A percentile compares a stretch with the other conserved stretches of the same genome.
phyloP scores from a whole-genome alignment of 2,329 filamentous ascomycete genomes.

The Cercospora sp. region DNA sequence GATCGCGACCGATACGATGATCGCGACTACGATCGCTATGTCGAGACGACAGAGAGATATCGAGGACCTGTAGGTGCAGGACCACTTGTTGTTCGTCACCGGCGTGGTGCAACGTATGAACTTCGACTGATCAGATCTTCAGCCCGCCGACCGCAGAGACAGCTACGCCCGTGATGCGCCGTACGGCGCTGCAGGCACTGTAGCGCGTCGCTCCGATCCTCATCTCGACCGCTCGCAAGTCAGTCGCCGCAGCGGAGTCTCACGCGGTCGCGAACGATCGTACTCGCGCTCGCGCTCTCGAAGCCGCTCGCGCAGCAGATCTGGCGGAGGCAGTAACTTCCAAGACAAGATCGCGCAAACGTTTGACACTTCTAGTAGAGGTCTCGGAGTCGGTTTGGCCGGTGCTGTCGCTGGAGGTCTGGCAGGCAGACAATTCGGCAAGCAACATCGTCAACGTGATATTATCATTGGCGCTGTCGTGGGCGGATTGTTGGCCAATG shows the following conservation, averaged over 20 bases:
- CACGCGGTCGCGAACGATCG: slow-evolving; percentile 23
- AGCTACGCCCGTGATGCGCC: slow-evolving; percentile 29
- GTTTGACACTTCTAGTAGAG: slow-evolving; percentile 38
- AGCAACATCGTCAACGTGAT: slow-evolving; percentile 36
- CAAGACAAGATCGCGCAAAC: slow-evolving; percentile 36
- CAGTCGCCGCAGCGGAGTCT: slow-evolving; percentile 19
- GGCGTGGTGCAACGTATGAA: slow-evolving; percentile 8
- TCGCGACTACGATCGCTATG: slow-evolving; percentile 34
- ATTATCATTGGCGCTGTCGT: slow-evolving; percentile 39
- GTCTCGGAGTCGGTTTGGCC: slow-evolving; percentile 37
- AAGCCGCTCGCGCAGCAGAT: slow-evolving; percentile 25
- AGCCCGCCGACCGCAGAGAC: slow-evolving; percentile 31
- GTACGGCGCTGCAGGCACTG: slow-evolving; percentile 28
- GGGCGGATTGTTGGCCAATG: slow-evolving; percentile 39
- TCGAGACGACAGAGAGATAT: slow-evolving; percentile 36
- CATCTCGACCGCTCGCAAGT: slow-evolving; percentile 28
- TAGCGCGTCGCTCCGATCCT: slow-evolving; percentile 33
- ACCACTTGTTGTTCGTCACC: slow-evolving; percentile 32
- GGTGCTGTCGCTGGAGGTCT: slow-evolving; percentile 40
- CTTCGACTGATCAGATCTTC: slow-evolving; percentile 22
- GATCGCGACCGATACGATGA: slow-evolving; percentile 26
- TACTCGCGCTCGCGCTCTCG: slow-evolving; percentile 32
- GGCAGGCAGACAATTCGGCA: slow-evolving; percentile 37
- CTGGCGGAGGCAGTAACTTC: slow-evolving; percentile 22
- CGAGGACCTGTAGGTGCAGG: slow-evolving; percentile 37